Base-by-base conservation (phyloP, 2,329 filamentous ascomycete genomes). In the Aspergillus tanneri region DNA sequence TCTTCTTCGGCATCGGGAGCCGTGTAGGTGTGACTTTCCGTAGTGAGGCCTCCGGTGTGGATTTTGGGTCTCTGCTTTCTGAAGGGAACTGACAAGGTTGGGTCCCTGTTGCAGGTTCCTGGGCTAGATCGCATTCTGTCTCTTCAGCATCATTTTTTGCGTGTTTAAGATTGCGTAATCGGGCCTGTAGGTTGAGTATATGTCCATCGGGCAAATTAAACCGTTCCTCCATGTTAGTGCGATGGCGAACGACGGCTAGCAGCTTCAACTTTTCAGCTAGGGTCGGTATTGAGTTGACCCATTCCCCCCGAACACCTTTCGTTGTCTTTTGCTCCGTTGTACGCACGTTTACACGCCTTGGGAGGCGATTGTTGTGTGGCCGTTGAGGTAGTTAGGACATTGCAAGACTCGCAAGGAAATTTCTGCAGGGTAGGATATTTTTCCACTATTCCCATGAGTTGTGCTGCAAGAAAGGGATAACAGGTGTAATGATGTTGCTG, bases 151-250 rank as follows among this genome's bases (percentile, higher is more conserved):
- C 47, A 40, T 36, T 19, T 36, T 24, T 51, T 32, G 14, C 32
- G 40, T 35, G 47, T 27, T 49, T 50, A 28, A 34, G 47, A 34
- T 52, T 38, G 12, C 52, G 53, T 24, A 51, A 47, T 44, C 63
- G 63, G 28, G 62, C 50, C 28, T 59, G 59, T 27, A 66, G 57
- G 40, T 64, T 66, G 41, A 67, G 56, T 9, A 66, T 45, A 39
- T 66, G 62, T 51, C 59, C 60, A 36, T 61, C 58, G 9, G 63
- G 60, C 36, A 65, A 49, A 49, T 63, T 54, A 37, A 66, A 53
- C 35, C 53, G 45, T 30, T 51, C 53, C 35, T 60, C 60, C 64
- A 68, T 68, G 22, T 51, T 63, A 51, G 46, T 37, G 36, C 44
- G 42, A 39, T 21, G 18, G 19, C 6, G 25, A 30, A 32, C 16